Base-by-base conservation (phyloP, 495 filamentous ascomycete genomes). In the Mytilinidion resinicola region DNA sequence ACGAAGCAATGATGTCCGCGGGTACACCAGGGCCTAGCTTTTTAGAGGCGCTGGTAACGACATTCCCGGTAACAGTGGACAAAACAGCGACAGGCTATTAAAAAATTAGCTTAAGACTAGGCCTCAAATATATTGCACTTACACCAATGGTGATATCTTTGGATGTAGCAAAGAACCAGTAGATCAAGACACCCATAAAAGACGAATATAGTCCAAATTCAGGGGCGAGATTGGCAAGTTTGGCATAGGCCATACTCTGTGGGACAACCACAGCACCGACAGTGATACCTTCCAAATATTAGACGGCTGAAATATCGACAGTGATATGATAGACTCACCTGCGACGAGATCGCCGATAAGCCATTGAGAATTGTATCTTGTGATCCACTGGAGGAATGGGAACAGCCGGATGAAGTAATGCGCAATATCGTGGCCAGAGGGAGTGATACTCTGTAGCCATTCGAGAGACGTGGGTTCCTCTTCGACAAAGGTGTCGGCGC, bases 111-210 rank as follows among this genome's bases (percentile, higher is more conserved):
- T 6, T 4, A 42, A 11, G 39, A 51, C 20, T 33, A 36, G 15
- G 10, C 55, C 38, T 34, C n/a, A 44, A 17, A 38, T 34, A 46
- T 30, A 11, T 49, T 34, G 37, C 12, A 83, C 88, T 78, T 75
- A 91, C 89, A n/a, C 93, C 93, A 52, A 98, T 97, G 8, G 93
- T 97, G 68, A 98, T 97, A 72, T 98, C 93, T 68, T 98, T 98
- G 0, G 95, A 97, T 1, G 93, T 98, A 1, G 93, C 93, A 65
- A 98, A 97, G 71, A 97, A 95, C 93, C 93, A 97, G 64, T 99
- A 99, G 49, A 96, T 71, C 59, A 96, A 69, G 4, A 97, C 92
- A 25, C 93, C 93, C 86, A 97, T 96, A 66, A 99, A 99, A 0
- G 92, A 96, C 0, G 92, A 93, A 69, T 99, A 99, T 0, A 99